Evolutionary conservation across 78 protist species (phyloP).

Genomic region (Tieghemostelium lacteum): DNA sequence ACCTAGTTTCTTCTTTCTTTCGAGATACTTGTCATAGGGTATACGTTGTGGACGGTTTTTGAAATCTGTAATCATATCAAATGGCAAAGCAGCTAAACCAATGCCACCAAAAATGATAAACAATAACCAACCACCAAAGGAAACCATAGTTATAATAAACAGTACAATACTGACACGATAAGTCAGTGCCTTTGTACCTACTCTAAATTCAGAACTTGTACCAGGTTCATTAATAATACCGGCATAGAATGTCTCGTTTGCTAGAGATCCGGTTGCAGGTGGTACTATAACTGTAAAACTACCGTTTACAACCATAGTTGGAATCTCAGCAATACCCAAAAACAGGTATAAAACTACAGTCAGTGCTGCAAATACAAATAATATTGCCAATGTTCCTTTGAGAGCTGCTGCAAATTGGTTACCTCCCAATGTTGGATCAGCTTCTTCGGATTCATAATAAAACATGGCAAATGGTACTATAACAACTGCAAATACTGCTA

Average conservation of each 20-base stretch:
- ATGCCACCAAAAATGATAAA: constrained; percentile 92
- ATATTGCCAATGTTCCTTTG: constrained; percentile 43
- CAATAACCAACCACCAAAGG: constrained; percentile 87
- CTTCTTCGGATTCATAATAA: constrained; percentile 93
- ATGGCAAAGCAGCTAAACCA: constrained; percentile 91
- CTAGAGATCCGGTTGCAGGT: background rate
- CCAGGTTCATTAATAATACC: background rate
- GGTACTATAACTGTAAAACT: background rate
- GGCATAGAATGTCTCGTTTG: background rate
- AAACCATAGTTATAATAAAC: constrained; percentile 84
- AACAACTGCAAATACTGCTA: constrained; percentile 67
- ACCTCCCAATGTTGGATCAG: constrained; percentile 49
- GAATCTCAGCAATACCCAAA: constrained; percentile 78
- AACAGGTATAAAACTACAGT: constrained; percentile 30
- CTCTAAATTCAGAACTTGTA: constrained; percentile 1
- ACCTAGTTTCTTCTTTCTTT: constrained; percentile 55
- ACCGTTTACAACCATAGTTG: constrained; percentile 21
- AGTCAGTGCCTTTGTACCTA: background rate
- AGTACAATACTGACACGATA: constrained; percentile 79
- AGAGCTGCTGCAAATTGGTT: constrained; percentile 65
- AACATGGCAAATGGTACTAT: constrained; percentile 91
- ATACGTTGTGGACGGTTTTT: constrained; percentile 84
- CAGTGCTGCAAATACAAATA: constrained; percentile 43
- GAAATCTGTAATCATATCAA: constrained; percentile 84
- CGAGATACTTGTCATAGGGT: constrained; percentile 60